These are phyloP conservation scores for Linum usitatissimum DNA, from an alignment of 345 rosid species.

Conservation along the genomic window DNA sequence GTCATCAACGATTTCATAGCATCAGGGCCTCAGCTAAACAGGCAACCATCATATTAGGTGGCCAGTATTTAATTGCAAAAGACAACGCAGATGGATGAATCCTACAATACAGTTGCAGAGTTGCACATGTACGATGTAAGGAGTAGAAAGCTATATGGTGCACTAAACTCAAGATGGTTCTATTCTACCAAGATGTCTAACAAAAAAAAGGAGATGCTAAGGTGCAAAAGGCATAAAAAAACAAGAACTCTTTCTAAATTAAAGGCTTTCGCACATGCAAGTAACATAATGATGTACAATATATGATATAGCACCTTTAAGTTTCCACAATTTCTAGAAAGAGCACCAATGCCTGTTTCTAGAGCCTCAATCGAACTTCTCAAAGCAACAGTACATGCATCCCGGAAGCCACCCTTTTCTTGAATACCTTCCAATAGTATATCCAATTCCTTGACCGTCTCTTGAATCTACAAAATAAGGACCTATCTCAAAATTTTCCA, in stretches of 20 bases:
- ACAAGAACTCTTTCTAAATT: not conserved
- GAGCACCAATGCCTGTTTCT: slow-evolving; percentile 48
- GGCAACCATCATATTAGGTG: no score
- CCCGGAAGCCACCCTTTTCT: slow-evolving; percentile 71
- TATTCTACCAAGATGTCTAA: not conserved
- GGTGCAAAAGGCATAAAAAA: not conserved
- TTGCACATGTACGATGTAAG: not conserved
- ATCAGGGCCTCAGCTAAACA: no score
- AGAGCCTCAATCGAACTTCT: slow-evolving; percentile 51
- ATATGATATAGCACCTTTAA: slow-evolving; percentile 44
- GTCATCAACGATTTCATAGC: not conserved
- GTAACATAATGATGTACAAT: not conserved
- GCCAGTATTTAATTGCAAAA: not conserved
- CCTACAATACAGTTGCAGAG: not conserved
- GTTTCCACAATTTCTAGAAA: slow-evolving; percentile 49
- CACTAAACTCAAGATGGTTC: not conserved
- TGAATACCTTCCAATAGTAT: slow-evolving; percentile 58
- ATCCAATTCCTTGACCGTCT: slow-evolving; percentile 70
- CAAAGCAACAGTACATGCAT: slow-evolving; percentile 56
- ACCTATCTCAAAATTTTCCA: not conserved
- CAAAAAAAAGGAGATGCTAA: not conserved
- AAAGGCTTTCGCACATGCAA: not conserved
- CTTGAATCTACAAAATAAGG: slow-evolving; percentile 47
- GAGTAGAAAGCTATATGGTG: not conserved
- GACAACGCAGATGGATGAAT: not conserved